Evolutionary conservation across 2,329 filamentous ascomycete genomes (phyloP), one percentile per base, ranked within the genome.

Genomic region (Penicillium janthinellum): DNA sequence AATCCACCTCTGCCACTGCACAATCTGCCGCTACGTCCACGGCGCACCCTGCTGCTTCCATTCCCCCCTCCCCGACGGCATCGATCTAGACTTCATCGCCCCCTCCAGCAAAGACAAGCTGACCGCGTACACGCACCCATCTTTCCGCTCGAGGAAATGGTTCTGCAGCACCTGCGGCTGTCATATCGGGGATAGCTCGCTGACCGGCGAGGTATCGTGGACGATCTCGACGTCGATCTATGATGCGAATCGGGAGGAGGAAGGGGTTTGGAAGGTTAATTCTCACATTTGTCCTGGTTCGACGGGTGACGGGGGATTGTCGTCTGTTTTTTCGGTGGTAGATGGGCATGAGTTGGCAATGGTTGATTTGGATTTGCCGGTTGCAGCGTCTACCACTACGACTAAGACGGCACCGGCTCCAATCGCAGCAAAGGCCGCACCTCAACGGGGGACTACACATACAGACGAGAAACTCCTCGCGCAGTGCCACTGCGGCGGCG

Each of bases 91-190:
- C 5, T 73, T 72, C 39, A 63, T 69, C 11, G 55, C 57, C 1
- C 67, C 68, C 3, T 73, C 70, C 10, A 57, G 53, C 42, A 49
- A 59, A 2, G 52, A 59, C 4, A 59, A 62, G 3, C 41, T 71
- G 10, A 71, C 70, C 12, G 5, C 25, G 4, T 81, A 78, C 54
- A 42, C 65, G 2, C 75, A 73, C 39, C 71, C 75, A 0, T 59
- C 69, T 4, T 59, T 62, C 4, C 58, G 62, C 5, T 64, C 73
- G 14, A 74, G 64, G 25, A 63, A 72, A 5, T 78, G 75, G 60
- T 79, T 79, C 62, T 83, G 81, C 64, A 69, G 68, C 6, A 79
- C 71, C 7, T 83, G 81, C 58, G 80, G 80, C 11, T 77, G 75
- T 25, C 75, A 77, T 10, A 63, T 73, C 6, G 69, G 68, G 11